Base-by-base conservation (phyloP, 345 rosid species). In the Gossypium stocksii region DNA sequence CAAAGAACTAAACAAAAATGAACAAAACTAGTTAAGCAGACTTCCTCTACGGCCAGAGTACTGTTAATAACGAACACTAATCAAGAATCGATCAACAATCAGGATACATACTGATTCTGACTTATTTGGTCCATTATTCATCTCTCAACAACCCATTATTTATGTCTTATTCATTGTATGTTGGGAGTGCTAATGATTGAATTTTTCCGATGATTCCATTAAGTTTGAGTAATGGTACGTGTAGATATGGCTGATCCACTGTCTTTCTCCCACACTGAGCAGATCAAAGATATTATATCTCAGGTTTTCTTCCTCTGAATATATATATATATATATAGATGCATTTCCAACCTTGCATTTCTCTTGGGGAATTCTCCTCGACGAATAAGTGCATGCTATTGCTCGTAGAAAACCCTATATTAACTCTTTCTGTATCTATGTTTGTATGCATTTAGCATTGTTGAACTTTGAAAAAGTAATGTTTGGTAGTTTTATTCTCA, bases 231-330 rank as follows among this genome's bases (percentile, higher is more conserved):
- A 80, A 80, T 23, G 82, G 6, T 92, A 83, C 78, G 86, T 27
- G 80, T 72, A 22, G 98, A 94, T 79, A 86, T 94, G 97, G 73
- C 52, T 66, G 81, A 80, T 66, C 87, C 92, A 64, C 95, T 86
- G 85, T 94, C 95, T 91, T 3, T 75, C 49, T 71, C 98, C 97
- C 11, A 91, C 93, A 11, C 86, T 86, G 89, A 85, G 15, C 84
- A 94, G 81, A 92, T 94, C 23, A 84, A 85, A 52, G 79, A 87
- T 74, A 85, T 92, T 95, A 89, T 94, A 61, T 63, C 81, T 4
- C 84, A 80, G 94, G 96, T 91, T 71, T 61, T 56, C 60, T 79
- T 68, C 29, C 62, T 72, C 25, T 64, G 16, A n/a, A 41, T 64
- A 41, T 41, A 15, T 23, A 10, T 34, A 63, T 52, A 25, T 1